These are phyloP conservation scores for Diaporthe sp. DNA, from an alignment of 2,329 filamentous ascomycete genomes.

Conservation along the genomic window DNA sequence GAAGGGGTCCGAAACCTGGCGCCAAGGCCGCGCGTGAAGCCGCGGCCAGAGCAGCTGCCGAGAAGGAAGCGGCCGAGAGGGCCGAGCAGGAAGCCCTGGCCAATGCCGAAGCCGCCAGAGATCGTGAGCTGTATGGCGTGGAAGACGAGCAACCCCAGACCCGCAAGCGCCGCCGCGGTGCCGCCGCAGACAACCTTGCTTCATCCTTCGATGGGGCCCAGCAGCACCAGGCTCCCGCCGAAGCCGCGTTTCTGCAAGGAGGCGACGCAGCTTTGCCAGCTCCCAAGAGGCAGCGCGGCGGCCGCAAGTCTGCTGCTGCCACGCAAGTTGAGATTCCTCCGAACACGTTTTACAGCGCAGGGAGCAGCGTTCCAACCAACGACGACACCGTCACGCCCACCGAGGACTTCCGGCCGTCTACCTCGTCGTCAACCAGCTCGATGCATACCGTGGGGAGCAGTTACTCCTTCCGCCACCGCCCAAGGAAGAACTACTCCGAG, in stretches of 20 bases:
- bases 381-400: slow-evolving; percentile 51
- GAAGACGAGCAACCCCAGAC: slow-evolving; percentile 27
- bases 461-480: slow-evolving; percentile 68
- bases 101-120: slow-evolving; percentile 9
- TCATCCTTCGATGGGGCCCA: slow-evolving; percentile 36
- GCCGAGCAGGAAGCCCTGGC: slow-evolving; percentile 27
- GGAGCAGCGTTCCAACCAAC: slow-evolving; percentile 48
- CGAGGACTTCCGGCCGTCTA: slow-evolving; percentile 65
- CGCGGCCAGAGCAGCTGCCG: slow-evolving; percentile 37
- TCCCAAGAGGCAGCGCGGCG: slow-evolving; percentile 43
- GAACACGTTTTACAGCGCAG: slow-evolving; percentile 49
- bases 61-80: slow-evolving; percentile 36
- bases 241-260: slow-evolving; percentile 28
- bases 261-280: slow-evolving; percentile 35
- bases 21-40: slow-evolving; percentile 39
- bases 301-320: slow-evolving; percentile 31
- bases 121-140: slow-evolving; percentile 11
- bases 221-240: neutral
- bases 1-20: slow-evolving; percentile 35
- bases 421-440: slow-evolving; percentile 66
- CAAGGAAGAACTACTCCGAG: slow-evolving; percentile 67
- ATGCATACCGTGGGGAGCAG: slow-evolving; percentile 63
- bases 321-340: slow-evolving; percentile 44
- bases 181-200: slow-evolving; percentile 24
- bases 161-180: slow-evolving; percentile 39